These are phyloP conservation scores for Salix viminalis DNA, from an alignment of 345 rosid genomes.

Conservation along the genomic window DNA sequence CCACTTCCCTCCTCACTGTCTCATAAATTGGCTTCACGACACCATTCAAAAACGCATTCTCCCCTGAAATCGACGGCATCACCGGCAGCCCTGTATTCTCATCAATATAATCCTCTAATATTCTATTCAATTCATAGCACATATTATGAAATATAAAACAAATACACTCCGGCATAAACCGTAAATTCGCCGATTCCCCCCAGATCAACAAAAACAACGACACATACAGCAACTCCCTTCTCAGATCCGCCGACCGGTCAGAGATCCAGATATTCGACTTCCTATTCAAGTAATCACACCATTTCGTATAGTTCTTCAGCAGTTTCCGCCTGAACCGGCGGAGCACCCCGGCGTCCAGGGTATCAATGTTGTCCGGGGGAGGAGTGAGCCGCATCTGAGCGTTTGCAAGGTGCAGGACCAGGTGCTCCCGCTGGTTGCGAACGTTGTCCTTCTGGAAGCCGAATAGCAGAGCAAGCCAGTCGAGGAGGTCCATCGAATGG, in stretches of 20 bases:
- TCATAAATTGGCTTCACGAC: conserved; percentile 83
- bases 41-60: conserved; percentile 59
- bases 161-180: conserved; percentile 87
- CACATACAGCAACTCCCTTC: conserved; percentile 67
- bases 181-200: conserved; percentile 86
- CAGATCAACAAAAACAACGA: conserved; percentile 71
- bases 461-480: conserved; percentile 85
- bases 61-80: conserved; percentile 70
- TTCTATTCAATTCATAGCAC: conserved; percentile 88
- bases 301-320: conserved; percentile 64
- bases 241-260: conserved; percentile 53
- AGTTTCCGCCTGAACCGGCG: conserved; percentile 68
- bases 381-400: conserved; percentile 96
- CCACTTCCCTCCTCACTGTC: conserved; percentile 73
- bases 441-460: conserved; percentile 82
- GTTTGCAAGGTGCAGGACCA: conserved; percentile 88
- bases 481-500: conserved; percentile 71
- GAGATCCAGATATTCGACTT: conserved; percentile 90
- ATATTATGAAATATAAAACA: conserved; percentile 83
- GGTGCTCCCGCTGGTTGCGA: conserved; percentile 86
- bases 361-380: conserved; percentile 82
- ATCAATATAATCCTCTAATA: conserved; percentile 72
- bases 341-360: conserved; percentile 66
- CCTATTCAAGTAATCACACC: conserved; percentile 83
- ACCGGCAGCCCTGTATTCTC: conserved; percentile 88